A percentile compares a stretch with the other conserved stretches of the same genome.
Conservation (phyloP, 208 protist species). For the Leishmania major region DNA sequence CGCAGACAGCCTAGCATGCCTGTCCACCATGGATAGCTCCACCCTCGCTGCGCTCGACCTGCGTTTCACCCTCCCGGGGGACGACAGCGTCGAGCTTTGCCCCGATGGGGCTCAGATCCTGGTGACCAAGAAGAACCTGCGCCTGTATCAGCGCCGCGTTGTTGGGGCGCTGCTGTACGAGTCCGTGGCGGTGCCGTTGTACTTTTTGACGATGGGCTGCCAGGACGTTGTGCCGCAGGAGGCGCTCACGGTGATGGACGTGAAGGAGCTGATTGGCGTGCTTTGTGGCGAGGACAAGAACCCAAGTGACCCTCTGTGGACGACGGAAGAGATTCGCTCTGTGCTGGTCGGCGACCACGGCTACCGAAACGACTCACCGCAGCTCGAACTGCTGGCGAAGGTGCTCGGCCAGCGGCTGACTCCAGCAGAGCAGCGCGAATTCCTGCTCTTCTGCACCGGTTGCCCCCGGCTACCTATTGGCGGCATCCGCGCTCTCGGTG, state of each 20-base stretch:
- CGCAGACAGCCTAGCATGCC: constrained; percentile 45
- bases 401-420: constrained; percentile 73
- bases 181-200: constrained; percentile 63
- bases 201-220: constrained; percentile 70
- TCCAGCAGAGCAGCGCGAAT: constrained; percentile 79
- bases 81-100: constrained; percentile 69
- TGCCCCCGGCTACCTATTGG: constrained; percentile 86
- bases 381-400: constrained; percentile 72
- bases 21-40: constrained; percentile 40
- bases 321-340: constrained; percentile 63
- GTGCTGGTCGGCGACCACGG: constrained; percentile 91
- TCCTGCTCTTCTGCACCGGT: constrained; percentile 91
- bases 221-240: constrained; percentile 76
- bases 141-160: constrained; percentile 63
- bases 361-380: constrained; percentile 84
- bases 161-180: constrained; percentile 74
- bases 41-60: constrained; percentile 59
- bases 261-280: constrained; percentile 61
- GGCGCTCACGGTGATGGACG: constrained; percentile 58
- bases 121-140: constrained; percentile 60
- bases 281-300: constrained; percentile 61
- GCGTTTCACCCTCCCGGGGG: constrained; percentile 86
- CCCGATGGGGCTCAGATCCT: constrained; percentile 43
- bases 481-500: constrained; percentile 79
- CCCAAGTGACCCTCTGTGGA: constrained; percentile 75